Evolutionary conservation across 2,329 filamentous ascomycete genomes (phyloP).

Genomic region (Davidsoniella neocaledoniae): DNA sequence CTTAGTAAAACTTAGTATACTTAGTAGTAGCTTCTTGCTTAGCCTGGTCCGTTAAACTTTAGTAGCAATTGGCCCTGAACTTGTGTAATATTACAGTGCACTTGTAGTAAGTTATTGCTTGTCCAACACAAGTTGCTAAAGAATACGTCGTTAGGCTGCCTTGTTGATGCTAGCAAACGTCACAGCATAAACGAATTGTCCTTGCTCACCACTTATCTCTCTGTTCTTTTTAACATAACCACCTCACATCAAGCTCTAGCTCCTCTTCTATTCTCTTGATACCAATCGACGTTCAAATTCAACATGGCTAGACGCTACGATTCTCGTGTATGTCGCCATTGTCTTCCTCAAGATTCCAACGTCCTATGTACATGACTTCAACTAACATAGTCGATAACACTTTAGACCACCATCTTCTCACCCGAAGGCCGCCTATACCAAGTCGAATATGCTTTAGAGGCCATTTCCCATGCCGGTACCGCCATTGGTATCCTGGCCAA

Average conservation of each 20-base stretch:
- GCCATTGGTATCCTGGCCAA: slow-evolving; percentile 92
- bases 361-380: not conserved
- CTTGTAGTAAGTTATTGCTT: no score
- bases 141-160: not conserved
- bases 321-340: slow-evolving; percentile 55
- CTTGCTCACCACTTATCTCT: no score
- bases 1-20: no score
- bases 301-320: slow-evolving; percentile 94
- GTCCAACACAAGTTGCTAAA: no score
- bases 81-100: not conserved
- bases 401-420: slow-evolving; percentile 96
- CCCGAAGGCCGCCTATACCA: slow-evolving; percentile 97
- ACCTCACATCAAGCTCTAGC: not conserved
- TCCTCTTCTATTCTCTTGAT: not conserved
- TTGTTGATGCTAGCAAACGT: no score
- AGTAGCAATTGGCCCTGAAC: slow-evolving; percentile 14
- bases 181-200: no score
- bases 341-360: not conserved
- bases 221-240: not conserved
- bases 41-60: no score
- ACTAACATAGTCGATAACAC: not conserved
- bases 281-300: not conserved
- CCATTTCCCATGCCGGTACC: slow-evolving; percentile 95
- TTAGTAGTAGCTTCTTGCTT: no score
- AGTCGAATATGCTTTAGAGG: slow-evolving; percentile 97